These are phyloP conservation scores for Chenopodium album DNA, from an alignment of 148 eudicot species.

Conservation along the genomic window DNA sequence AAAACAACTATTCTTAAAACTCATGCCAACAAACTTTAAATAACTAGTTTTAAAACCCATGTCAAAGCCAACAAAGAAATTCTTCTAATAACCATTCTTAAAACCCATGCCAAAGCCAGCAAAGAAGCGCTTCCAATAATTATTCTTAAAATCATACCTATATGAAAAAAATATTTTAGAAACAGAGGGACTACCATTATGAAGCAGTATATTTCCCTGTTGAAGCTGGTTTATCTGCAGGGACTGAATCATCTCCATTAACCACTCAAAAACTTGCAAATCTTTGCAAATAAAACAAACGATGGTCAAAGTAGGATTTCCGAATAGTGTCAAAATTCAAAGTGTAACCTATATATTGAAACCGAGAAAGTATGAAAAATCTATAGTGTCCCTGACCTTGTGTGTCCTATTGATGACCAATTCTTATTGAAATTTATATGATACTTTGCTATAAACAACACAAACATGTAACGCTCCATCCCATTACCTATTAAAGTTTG, in stretches of 20 bases:
- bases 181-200: neutral
- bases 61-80: neutral
- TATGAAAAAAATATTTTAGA: neutral
- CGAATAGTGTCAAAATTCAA: too few relatives aligned
- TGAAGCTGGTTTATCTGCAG: neutral
- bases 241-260: neutral
- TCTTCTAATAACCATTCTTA: neutral
- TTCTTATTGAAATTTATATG: neutral
- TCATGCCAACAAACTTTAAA: neutral
- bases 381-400: too few relatives aligned
- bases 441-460: neutral
- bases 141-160: neutral
- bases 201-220: neutral
- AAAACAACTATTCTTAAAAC: neutral
- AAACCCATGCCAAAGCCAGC: neutral
- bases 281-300: neutral
- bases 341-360: too few relatives aligned
- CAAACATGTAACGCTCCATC: neutral
- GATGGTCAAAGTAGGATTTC: too few relatives aligned
- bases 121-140: neutral
- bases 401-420: neutral
- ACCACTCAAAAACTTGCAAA: neutral
- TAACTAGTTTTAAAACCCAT: neutral
- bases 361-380: too few relatives aligned
- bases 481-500: neutral